Evolutionary conservation across 31 red algal species (phyloP).

Genomic region (Endocladia muricata): DNA sequence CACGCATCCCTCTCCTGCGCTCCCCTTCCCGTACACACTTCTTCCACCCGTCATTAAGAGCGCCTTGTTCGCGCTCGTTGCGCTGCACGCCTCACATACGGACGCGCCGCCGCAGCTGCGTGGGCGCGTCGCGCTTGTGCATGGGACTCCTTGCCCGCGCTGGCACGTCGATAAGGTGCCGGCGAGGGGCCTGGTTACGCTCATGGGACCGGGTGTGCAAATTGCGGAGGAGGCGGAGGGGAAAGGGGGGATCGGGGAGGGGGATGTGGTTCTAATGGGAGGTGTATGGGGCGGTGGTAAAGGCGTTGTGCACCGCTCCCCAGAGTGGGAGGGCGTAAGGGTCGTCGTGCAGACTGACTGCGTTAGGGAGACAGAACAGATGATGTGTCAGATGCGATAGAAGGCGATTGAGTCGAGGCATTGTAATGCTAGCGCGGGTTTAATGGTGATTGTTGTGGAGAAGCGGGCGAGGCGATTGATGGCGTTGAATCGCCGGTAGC

Average conservation of each 20-base stretch:
- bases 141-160: constrained; percentile 65
- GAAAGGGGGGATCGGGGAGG: neutral
- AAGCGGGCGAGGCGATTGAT: no score
- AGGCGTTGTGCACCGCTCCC: constrained; percentile 48
- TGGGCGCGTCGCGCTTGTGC: constrained; percentile 46
- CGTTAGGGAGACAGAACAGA: constrained; percentile 7
- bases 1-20: neutral
- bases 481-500: no score
- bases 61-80: neutral
- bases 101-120: neutral
- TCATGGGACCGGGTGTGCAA: constrained; percentile 31
- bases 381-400: no score
- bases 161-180: constrained; percentile 71
- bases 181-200: constrained; percentile 34
- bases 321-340: neutral
- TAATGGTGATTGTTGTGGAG: no score
- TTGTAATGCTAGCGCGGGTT: no score
- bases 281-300: constrained; percentile 14
- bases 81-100: neutral
- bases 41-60: neutral
- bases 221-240: constrained; percentile 9
- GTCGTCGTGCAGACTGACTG: constrained; percentile 52
- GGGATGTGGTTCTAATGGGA: constrained; percentile 47
- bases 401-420: no score
- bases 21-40: neutral